Base-by-base conservation (phyloP, 140 eudicot species). In the Oenanthe javanica region DNA sequence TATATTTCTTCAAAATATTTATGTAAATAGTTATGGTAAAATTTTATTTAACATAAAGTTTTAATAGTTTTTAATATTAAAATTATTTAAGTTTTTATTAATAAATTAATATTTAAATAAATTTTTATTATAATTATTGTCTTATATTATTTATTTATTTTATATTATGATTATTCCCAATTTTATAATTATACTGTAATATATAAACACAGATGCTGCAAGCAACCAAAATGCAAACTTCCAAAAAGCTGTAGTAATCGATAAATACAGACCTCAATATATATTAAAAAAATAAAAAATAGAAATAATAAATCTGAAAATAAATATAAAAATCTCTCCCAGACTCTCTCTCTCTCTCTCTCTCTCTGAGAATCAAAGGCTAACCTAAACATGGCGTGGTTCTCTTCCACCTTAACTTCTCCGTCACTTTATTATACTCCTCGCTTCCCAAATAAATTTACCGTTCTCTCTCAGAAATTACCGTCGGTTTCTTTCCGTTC, bases 401-500 rank as follows among this genome's bases (percentile, higher is more conserved):
- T 81, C 69, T 78, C 36, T 54, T 81, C 15, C 72, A 78, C 43
- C 61, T 45, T 11, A 7, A 19, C 43, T 79, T 75, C 85, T 83
- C 49, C 55, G 43, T 31, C 42, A 36, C 43, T 13, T 46, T 15
- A 21, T 47, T 46, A 5, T 4, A 21, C 84, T 59, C 64, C 82
- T 31, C 31, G 31, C n/a, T 76, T 86, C 14, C 77, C 64, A 6
- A 64, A 76, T 18, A 76, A 80, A 8, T 64, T 6, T 47, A 81
- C 77, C 46, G 66, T 76, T 71, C 76, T 54, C 49, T 64, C 84
- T 11, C 71, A 31, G 0, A 46, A 54, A 18, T 59, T 84, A 21
- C 75, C 82, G 55, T 79, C 87, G 6, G 36, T 81, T 79, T 82
- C 87, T 40, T 79, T 82, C 76, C 77, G 89, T 75, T 86, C 86